These are phyloP conservation scores for Sporisorium graminicola DNA, from an alignment of 1,284 basidiomycete species.

Conservation along the genomic window DNA sequence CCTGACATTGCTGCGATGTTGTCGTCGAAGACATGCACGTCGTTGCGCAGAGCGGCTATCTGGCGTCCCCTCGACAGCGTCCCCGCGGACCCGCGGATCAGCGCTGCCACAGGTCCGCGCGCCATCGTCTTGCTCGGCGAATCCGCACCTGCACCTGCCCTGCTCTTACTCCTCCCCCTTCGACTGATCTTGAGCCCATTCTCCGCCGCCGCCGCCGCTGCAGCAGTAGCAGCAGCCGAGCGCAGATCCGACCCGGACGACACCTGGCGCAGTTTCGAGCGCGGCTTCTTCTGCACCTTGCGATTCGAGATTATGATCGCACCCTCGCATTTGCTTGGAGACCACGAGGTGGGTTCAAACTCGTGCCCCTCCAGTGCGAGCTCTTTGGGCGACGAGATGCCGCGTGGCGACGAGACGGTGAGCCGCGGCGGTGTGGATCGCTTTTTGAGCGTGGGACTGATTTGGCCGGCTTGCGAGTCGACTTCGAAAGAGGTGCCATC, in stretches of 20 bases:
- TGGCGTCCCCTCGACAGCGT: slow-evolving; percentile 12
- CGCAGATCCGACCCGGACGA: slow-evolving; percentile 27
- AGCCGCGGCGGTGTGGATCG: slow-evolving; percentile 41
- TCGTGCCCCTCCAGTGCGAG: slow-evolving; percentile 36
- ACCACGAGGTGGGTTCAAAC: slow-evolving; percentile 48
- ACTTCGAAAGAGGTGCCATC: slow-evolving; percentile 3
- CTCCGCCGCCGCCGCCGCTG: not conserved
- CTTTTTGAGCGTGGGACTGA: slow-evolving; percentile 32
- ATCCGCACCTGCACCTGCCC: not conserved
- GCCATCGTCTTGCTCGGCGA: slow-evolving; percentile 4
- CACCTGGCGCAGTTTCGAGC: slow-evolving; percentile 26
- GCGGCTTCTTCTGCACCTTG: slow-evolving; percentile 25
- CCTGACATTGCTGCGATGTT: not conserved
- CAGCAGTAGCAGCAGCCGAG: too few relatives aligned
- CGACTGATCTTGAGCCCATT: slow-evolving; percentile 24
- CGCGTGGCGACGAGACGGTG: slow-evolving; percentile 48
- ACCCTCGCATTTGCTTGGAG: slow-evolving; percentile 23
- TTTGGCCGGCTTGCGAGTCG: slow-evolving; percentile 16
- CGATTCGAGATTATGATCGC: slow-evolving; percentile 36
- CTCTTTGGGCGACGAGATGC: slow-evolving; percentile 49
- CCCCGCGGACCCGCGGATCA: slow-evolving; percentile 20
- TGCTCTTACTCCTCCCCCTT: slow-evolving; percentile 11
- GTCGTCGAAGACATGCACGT: slow-evolving; percentile 21
- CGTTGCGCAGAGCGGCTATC: slow-evolving; percentile 14
- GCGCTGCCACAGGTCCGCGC: slow-evolving; percentile 12